These are phyloP conservation scores for Globisporangium spinosum DNA, from an alignment of 352 stramenopile genomes.

Conservation along the genomic window DNA sequence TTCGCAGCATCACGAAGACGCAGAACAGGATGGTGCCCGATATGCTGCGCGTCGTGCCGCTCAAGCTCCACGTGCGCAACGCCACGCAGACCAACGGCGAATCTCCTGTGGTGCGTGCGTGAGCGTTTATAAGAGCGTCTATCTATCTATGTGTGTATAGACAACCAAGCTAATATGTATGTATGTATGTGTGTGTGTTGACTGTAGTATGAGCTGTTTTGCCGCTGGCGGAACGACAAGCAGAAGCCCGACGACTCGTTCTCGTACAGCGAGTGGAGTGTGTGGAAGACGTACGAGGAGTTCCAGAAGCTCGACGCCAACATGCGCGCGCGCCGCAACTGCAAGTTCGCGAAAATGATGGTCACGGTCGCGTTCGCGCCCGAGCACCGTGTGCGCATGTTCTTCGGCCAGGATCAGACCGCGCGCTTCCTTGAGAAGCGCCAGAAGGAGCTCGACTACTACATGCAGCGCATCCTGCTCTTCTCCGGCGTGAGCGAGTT, in stretches of 20 bases:
- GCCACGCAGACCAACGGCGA: conserved; percentile 52
- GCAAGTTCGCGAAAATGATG: conserved; percentile 77
- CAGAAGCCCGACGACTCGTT: conserved; percentile 37
- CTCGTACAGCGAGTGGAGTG: conserved; percentile 56
- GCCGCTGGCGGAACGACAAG: conserved; percentile 34
- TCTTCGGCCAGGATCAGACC: conserved; percentile 76
- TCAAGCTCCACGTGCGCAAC: conserved; percentile 60
- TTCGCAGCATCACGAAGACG: not conserved
- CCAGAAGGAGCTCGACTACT: conserved; percentile 77
- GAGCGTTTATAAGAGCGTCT: too few species aligned
- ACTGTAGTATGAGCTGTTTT: conserved; percentile 52
- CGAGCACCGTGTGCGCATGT: conserved; percentile 57
- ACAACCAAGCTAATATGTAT: conserved; percentile 2
- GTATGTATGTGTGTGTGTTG: conserved; percentile 3
- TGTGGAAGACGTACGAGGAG: conserved; percentile 79
- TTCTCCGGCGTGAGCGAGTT: conserved; percentile 73
- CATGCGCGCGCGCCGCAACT: conserved; percentile 47
- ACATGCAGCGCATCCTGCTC: conserved; percentile 78
- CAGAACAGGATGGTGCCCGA: conserved; percentile 18
- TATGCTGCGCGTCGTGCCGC: conserved; percentile 29
- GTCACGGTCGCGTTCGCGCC: conserved; percentile 76
- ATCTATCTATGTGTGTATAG: not conserved
- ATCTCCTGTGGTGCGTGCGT: conserved; percentile 39
- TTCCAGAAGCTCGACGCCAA: conserved; percentile 69
- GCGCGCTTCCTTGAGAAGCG: conserved; percentile 69